phyloP scores from a whole-genome alignment of 2,329 filamentous ascomycete species.

The Magnaporthales sp. region DNA sequence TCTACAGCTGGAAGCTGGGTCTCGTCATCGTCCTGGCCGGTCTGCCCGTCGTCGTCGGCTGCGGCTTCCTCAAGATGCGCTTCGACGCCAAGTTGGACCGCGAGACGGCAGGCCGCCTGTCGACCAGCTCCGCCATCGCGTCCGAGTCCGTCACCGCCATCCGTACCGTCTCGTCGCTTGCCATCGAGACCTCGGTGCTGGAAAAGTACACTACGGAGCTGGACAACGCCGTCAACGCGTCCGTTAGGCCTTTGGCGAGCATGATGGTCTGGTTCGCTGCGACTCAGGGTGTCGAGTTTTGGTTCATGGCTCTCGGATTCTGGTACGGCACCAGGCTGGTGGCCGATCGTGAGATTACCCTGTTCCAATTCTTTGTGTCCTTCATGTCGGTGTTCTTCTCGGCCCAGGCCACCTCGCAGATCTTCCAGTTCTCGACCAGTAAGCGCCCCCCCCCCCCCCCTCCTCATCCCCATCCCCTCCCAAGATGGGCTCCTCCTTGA shows the following conservation, averaged over 20 bases:
- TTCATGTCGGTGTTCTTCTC: slow-evolving; percentile 42
- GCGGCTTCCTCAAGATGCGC: slow-evolving; percentile 28
- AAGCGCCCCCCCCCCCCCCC: slow-evolving; percentile 9
- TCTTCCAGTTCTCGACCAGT: slow-evolving; percentile 40
- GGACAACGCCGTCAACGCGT: slow-evolving; percentile 18
- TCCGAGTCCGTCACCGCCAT: slow-evolving; percentile 24
- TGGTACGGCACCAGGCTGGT: slow-evolving; percentile 28
- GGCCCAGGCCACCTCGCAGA: slow-evolving; percentile 28
- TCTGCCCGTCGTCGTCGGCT: slow-evolving; percentile 24
- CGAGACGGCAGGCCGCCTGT: slow-evolving; percentile 22
- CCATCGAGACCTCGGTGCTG: slow-evolving; percentile 16
- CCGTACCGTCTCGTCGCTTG: slow-evolving; percentile 15
- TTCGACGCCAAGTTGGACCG: slow-evolving; percentile 30
- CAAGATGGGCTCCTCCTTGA: no score
- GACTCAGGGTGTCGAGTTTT: slow-evolving; percentile 31
- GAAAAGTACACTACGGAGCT: slow-evolving; percentile 25
- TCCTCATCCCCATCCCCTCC: no score
- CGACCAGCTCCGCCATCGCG: slow-evolving; percentile 29
- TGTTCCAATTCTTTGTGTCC: slow-evolving; percentile 39
- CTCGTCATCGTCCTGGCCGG: slow-evolving; percentile 36
- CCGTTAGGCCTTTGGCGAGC: slow-evolving; percentile 11
- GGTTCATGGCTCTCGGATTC: slow-evolving; percentile 31
- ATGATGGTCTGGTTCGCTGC: slow-evolving; percentile 26
- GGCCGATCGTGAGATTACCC: slow-evolving; percentile 25
- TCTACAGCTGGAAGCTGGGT: slow-evolving; percentile 37